phyloP scores from a whole-genome alignment of 2,329 filamentous ascomycete species.

The Elsinoe necatrix region DNA sequence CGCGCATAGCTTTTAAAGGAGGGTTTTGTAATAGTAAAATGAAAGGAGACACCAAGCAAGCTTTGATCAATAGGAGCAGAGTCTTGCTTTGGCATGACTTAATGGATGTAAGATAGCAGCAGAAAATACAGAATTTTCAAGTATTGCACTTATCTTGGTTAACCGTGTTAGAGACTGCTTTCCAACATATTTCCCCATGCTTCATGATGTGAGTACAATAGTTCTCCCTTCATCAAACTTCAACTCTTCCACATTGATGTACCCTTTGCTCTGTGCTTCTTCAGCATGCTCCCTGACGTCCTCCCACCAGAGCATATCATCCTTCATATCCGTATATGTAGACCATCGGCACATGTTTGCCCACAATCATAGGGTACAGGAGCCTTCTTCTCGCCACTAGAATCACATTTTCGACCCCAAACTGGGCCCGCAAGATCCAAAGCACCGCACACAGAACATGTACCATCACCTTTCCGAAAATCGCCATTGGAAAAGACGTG shows the following conservation, averaged over 20 bases:
- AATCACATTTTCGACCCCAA: conserved; percentile 15
- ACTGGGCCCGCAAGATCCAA: conserved; percentile 1
- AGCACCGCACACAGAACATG: neutral
- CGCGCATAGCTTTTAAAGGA: neutral
- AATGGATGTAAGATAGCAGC: conserved; percentile 10
- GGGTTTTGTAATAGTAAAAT: neutral
- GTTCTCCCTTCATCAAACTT: conserved; percentile 49
- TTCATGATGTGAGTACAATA: conserved; percentile 55
- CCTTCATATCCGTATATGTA: conserved; percentile 53
- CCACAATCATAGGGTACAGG: conserved; percentile 18
- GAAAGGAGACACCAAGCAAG: neutral
- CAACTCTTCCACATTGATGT: conserved; percentile 39
- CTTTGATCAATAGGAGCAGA: neutral
- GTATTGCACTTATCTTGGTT: neutral
- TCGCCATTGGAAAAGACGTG: conserved; percentile 30
- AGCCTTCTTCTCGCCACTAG: conserved; percentile 12
- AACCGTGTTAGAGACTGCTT: conserved; percentile 21
- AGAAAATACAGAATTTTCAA: neutral
- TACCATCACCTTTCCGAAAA: conserved; percentile 15
- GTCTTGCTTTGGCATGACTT: conserved; percentile 14
- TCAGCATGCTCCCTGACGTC: conserved; percentile 50
- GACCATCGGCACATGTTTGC: conserved; percentile 33
- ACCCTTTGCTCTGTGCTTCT: conserved; percentile 42
- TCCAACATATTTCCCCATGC: conserved; percentile 53
- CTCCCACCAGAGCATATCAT: conserved; percentile 47